Evolutionary conservation across 257 asterid genomes (phyloP), one percentile per base, ranked within the genome.

Genomic region (Paulownia fortunei): DNA sequence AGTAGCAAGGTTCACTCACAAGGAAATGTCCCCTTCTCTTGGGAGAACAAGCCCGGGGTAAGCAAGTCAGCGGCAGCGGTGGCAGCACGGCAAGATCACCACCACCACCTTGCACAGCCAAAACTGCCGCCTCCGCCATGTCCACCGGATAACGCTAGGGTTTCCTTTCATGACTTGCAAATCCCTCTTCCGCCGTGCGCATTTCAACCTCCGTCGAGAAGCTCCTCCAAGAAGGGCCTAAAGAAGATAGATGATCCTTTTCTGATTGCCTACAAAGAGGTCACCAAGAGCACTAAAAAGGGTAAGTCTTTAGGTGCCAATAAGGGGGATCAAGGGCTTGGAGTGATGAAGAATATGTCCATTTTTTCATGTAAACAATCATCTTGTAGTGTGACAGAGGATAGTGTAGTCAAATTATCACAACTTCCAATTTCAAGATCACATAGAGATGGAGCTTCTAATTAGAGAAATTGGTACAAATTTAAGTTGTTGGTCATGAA

Each of bases 171-270:
- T 32, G 77, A 78, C 68, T 26, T 79, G 76, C 82, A 64, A 27
- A 76, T 83, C 69, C 86, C 86, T 63, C 86, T 82, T 10, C 80
- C 84, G 59, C 61, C 75, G 16, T 85, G 94, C 55, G 63, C 89
- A 56, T 86, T 91, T 39, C 89, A 79, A 58, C 86, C 81, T 46
- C 86, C 79, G 59, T 24, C 26, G 27, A 80, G 80, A 61, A 81
- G 77, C 47, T 70, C 79, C 1, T 82, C 87, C 0, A 85, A 60
- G 84, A 87, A 81, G 74, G 84, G 86, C 37, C 37, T 64, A 5
- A 84, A 69, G 79, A 87, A 74, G 84, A 80, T 30, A 1, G 90
- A 92, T 21, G 97, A 93, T 67, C 98, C 98, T 6, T 93, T 93
- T 58, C 76, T 87, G 26, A 82, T 84, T 3, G 97, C 98, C 6